A percentile compares a stretch with the other conserved stretches of the same genome.
Evolutionary conservation across 164 flowering plant genomes (phyloP).

Genomic region (grape (Vitis vinifera)): ASM3070453v1 NC_081811.1:20087001-20087500

Average conservation of each 20-base stretch:
- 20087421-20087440: neutral
- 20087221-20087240: conserved; percentile 64
- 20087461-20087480: too few species aligned
- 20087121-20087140: conserved; percentile 71
- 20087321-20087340: conserved; percentile 76
- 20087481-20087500: too few species aligned
- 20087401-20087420: neutral
- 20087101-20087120: conserved; percentile 38
- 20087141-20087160: conserved; percentile 41
- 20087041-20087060: neutral
- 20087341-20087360: conserved; percentile 53
- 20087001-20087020: too few species aligned
- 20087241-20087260: conserved; percentile 58
- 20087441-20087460: too few species aligned
- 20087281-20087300: conserved; percentile 66
- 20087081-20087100: conserved; percentile 15
- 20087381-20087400: neutral
- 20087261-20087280: conserved; percentile 59
- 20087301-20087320: conserved; percentile 76
- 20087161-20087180: conserved; percentile 40
- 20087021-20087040: too few species aligned
- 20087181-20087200: conserved; percentile 68
- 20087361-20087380: conserved; percentile 57
- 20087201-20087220: conserved; percentile 61
- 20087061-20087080: conserved; percentile 5